These are phyloP conservation scores for Capsicum baccatum DNA, from an alignment of 257 asterid genomes.

Conservation along the genomic window DNA sequence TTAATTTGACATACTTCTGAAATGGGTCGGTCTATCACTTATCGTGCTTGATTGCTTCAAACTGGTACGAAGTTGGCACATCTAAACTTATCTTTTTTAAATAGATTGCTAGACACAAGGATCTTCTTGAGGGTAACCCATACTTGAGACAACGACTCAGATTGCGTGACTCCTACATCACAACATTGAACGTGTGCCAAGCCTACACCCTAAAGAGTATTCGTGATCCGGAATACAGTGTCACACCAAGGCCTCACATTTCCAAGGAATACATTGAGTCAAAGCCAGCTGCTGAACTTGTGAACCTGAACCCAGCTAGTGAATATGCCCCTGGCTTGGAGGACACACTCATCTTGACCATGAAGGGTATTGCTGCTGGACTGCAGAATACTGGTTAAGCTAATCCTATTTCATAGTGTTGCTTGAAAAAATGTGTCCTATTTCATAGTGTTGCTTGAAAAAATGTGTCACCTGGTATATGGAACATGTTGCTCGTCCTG, in stretches of 20 bases:
- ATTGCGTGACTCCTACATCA: constrained; percentile 55
- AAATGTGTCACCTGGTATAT: neutral
- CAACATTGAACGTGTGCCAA: constrained; percentile 53
- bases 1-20: neutral
- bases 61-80: neutral
- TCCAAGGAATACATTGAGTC: constrained; percentile 49
- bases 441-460: neutral
- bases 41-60: neutral
- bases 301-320: constrained; percentile 51
- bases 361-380: constrained; percentile 70
- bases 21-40: neutral
- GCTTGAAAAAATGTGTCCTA: neutral
- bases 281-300: constrained; percentile 46
- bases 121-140: constrained; percentile 59
- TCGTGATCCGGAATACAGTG: constrained; percentile 50
- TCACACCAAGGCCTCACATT: constrained; percentile 53
- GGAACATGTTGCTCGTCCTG: neutral
- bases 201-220: constrained; percentile 56
- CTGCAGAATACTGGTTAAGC: constrained; percentile 60
- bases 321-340: constrained; percentile 64
- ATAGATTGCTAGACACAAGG: constrained; percentile 61
- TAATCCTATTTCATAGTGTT: neutral
- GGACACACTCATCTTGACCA: constrained; percentile 61
- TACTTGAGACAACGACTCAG: constrained; percentile 54
- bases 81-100: neutral